phyloP scores from a whole-genome alignment of 495 filamentous ascomycete genomes.

The Barbatosphaeria neglecta region DNA sequence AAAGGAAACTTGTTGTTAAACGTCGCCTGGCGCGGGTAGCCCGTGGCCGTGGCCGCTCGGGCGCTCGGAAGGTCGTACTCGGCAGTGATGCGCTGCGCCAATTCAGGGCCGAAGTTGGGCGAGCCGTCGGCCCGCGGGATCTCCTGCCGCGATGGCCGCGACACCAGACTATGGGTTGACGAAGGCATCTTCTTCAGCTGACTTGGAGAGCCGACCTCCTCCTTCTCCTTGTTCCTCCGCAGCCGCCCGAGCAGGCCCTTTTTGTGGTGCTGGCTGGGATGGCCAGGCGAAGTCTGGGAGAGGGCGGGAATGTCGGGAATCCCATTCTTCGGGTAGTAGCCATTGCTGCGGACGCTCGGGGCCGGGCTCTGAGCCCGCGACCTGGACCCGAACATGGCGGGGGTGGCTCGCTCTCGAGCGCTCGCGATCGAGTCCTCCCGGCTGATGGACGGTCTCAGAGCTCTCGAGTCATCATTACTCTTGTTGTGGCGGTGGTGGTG shows the following conservation, averaged over 20 bases:
- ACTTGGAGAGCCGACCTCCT: constrained; percentile 30
- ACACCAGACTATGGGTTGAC: constrained; percentile 41
- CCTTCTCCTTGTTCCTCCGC: constrained; percentile 45
- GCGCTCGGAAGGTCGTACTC: constrained; percentile 20
- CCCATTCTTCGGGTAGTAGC: no score
- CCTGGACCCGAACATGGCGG: constrained; percentile 21
- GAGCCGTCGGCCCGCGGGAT: constrained; percentile 31
- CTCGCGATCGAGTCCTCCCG: constrained; percentile 56
- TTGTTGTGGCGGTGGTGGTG: constrained; percentile 64
- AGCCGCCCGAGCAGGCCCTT: constrained; percentile 57
- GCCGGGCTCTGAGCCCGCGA: constrained; percentile 65
- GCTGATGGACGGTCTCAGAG: constrained; percentile 50
- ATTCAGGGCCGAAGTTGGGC: constrained; percentile 34
- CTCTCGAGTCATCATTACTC: constrained; percentile 61
- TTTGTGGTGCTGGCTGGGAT: constrained; percentile 35
- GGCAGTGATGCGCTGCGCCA: constrained; percentile 19
- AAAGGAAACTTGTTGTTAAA: constrained; percentile 48
- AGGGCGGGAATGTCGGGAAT: no score
- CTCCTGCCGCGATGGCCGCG: constrained; percentile 39
- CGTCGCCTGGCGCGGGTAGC: constrained; percentile 37
- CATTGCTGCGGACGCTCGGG: constrained; percentile 43
- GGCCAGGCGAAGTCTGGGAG: constrained; percentile 47
- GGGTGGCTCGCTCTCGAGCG: constrained; percentile 34
- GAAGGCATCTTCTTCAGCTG: constrained; percentile 43
- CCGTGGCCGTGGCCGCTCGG: no score